These are phyloP conservation scores for Fusarium tanahbumbuense DNA, from an alignment of 2,329 filamentous ascomycete genomes.

Conservation along the genomic window DNA sequence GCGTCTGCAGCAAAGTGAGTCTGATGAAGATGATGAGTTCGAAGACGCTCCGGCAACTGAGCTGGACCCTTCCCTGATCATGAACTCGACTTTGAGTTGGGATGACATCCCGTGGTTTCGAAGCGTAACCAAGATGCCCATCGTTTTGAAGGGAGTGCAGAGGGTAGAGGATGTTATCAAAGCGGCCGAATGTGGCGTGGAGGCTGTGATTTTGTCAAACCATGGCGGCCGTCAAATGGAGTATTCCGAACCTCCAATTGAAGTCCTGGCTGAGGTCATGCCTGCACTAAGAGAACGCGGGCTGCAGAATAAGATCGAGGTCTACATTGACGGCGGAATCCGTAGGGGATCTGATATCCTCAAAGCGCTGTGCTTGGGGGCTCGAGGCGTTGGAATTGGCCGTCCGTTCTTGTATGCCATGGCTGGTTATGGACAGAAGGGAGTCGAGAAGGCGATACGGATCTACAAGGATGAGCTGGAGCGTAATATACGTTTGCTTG, in stretches of 20 bases:
- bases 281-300: constrained; percentile 79
- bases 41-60: constrained; percentile 25
- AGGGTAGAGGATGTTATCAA: constrained; percentile 91
- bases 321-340: constrained; percentile 91
- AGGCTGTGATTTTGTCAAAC: constrained; percentile 93
- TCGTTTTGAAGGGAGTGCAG: constrained; percentile 95
- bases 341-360: constrained; percentile 91
- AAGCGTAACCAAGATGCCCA: constrained; percentile 89
- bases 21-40: background rate
- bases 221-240: constrained; percentile 95
- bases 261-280: constrained; percentile 92
- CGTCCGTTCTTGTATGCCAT: constrained; percentile 95
- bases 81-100: constrained; percentile 86
- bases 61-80: constrained; percentile 26
- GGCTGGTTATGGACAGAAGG: constrained; percentile 86
- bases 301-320: constrained; percentile 79
- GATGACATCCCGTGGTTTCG: constrained; percentile 93
- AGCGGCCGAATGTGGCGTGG: constrained; percentile 80
- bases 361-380: constrained; percentile 92
- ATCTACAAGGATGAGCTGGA: constrained; percentile 94
- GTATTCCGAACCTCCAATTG: constrained; percentile 85
- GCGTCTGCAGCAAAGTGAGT: background rate
- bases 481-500: constrained; percentile 97
- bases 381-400: constrained; percentile 91
- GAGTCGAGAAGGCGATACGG: constrained; percentile 93